Conservation (phyloP, 1,284 basidiomycete species). For the Vanrija sp. region DNA sequence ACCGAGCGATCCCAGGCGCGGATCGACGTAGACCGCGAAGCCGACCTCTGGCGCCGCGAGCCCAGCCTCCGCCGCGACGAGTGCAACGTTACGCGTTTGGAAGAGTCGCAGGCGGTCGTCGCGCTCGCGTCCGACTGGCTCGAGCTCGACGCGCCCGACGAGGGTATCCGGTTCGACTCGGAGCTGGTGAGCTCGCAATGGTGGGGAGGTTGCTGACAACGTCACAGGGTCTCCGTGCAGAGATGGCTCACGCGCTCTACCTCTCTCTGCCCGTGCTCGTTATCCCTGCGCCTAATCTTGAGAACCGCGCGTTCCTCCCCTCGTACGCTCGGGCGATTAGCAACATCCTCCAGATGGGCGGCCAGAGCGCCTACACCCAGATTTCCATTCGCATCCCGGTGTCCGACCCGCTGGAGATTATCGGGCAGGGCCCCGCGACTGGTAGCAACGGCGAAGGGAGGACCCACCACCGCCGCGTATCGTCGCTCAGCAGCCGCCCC, state of each 20-base stretch:
- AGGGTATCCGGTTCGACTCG: conserved; percentile 91
- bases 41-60: conserved; percentile 81
- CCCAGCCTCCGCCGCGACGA: conserved; percentile 78
- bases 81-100: conserved; percentile 82
- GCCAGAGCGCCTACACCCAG: conserved; percentile 56
- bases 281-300: conserved; percentile 71
- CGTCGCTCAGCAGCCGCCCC: conserved; percentile 39
- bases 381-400: conserved; percentile 79
- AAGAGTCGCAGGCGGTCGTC: conserved; percentile 76
- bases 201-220: not conserved
- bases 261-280: conserved; percentile 79
- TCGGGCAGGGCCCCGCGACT: conserved; percentile 32
- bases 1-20: not conserved
- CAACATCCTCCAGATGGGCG: conserved; percentile 63
- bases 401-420: conserved; percentile 56
- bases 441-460: not conserved
- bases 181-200: conserved; percentile 67
- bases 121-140: conserved; percentile 88
- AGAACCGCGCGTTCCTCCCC: conserved; percentile 75
- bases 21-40: conserved; percentile 60
- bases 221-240: conserved; percentile 80
- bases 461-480: conserved; percentile 37
- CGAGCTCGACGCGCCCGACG: conserved; percentile 86
- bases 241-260: conserved; percentile 88
- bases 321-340: conserved; percentile 90